Evolutionary conservation across 331 rosid species (phyloP).

Genomic region (Acacia concinna): DNA sequence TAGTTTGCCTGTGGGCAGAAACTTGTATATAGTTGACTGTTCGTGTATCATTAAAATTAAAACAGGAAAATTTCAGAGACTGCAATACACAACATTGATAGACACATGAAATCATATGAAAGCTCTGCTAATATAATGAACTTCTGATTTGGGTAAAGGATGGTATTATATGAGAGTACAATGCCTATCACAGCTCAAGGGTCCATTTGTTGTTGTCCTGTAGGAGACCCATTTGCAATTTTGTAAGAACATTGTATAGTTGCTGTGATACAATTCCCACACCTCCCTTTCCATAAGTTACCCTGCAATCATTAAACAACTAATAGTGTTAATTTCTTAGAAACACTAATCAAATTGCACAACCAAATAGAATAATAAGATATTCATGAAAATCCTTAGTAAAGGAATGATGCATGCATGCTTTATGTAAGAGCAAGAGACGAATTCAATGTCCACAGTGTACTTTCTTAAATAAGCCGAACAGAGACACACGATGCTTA

Average conservation of each 20-base stretch:
- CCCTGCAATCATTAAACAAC: slow-evolving; percentile 42
- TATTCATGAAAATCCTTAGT: background rate
- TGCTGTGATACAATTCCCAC: slow-evolving; percentile 65
- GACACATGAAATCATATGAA: slow-evolving; percentile 8
- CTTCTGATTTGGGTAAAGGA: slow-evolving; percentile 6
- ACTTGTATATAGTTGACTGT: background rate
- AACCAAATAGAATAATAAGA: background rate
- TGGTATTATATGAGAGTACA: background rate
- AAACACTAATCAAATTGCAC: background rate
- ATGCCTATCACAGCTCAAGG: slow-evolving; percentile 52
- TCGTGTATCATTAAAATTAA: background rate
- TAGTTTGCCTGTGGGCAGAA: background rate
- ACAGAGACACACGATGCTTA: background rate
- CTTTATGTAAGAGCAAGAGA: background rate
- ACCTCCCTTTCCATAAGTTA: slow-evolving; percentile 49
- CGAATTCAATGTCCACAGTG: background rate
- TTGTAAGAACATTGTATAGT: slow-evolving; percentile 63
- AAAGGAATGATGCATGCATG: background rate
- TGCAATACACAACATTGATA: no score
- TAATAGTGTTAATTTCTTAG: background rate
- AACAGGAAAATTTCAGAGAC: background rate
- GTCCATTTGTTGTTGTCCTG: slow-evolving; percentile 79
- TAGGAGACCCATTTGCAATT: slow-evolving; percentile 74
- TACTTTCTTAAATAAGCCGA: background rate
- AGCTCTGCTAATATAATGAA: background rate